A percentile compares a stretch with the other conserved stretches of the same genome.
Evolutionary conservation across 768 basidiomycete genomes (phyloP).

Genomic region (Pleurotus tuber-regium): DNA sequence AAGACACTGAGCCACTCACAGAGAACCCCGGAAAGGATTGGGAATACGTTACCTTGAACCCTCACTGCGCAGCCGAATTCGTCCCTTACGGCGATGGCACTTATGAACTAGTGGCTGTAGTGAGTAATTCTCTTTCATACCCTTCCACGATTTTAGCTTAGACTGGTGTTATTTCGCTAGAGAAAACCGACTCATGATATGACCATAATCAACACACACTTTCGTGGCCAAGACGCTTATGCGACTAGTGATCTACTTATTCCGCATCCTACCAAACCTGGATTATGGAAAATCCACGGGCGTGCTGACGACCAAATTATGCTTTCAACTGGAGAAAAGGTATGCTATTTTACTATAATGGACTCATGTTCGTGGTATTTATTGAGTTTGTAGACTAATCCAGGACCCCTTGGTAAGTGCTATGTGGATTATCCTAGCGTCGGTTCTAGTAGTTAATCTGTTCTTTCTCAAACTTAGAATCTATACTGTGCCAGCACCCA

Average conservation of each 20-base stretch:
- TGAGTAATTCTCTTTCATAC: slow-evolving; percentile 5
- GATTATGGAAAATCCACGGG: slow-evolving; percentile 22
- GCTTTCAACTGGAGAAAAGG: slow-evolving; percentile 21
- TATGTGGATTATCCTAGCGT: neutral
- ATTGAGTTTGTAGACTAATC: neutral
- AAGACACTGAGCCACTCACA: neutral
- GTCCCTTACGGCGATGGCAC: slow-evolving; percentile 17
- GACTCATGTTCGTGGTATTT: neutral
- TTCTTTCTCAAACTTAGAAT: neutral
- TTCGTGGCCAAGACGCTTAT: slow-evolving; percentile 17
- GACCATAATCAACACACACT: slow-evolving; percentile 9
- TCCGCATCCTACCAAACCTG: slow-evolving; percentile 23
- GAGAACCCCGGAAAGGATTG: slow-evolving; percentile 18
- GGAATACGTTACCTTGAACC: slow-evolving; percentile 20
- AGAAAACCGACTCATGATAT: slow-evolving; percentile 1
- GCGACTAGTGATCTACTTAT: slow-evolving; percentile 22
- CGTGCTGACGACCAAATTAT: slow-evolving; percentile 23
- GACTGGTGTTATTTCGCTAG: too few relatives aligned
- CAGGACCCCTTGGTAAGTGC: slow-evolving; percentile 6
- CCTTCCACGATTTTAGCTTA: too few relatives aligned
- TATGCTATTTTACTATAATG: neutral
- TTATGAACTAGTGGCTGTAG: slow-evolving; percentile 19
- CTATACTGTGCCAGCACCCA: slow-evolving; percentile 1
- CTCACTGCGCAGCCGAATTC: slow-evolving; percentile 14
- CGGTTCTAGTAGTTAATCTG: too few relatives aligned